Evolutionary conservation across 805 yeast genomes (phyloP), one percentile per base, ranked within the genome.

Genomic region (Candida wancherniae): DNA sequence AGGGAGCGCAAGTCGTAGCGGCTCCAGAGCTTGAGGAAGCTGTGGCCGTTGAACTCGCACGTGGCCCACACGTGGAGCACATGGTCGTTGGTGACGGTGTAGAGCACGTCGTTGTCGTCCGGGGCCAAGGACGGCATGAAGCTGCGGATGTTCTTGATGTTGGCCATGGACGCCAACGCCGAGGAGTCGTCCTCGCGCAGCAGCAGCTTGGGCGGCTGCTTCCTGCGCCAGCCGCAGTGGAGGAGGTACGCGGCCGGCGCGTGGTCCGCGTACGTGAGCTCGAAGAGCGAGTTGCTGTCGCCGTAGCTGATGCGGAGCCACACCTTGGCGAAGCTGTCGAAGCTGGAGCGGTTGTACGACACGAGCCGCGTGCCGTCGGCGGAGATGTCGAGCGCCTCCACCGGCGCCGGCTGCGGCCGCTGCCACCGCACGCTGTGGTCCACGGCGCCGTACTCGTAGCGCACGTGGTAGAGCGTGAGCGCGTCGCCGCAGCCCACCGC

Each of bases 281-380:
- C 92, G 51, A 85, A 86, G 5, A 79, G 68, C 22, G 75, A 69
- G 20, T 57, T 52, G 27, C 52, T 55, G 15, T 73, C 76, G 16
- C 82, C 86, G 47, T 77, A 84, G 6, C 81, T 71, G 6, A 77
- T 65, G 29, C 96, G 62, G 32, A 77, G 68, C 95, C 95, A 88
- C 2, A 85, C 64, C 49, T 84, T 85, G 17, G 84, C 77, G 9
- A 82, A 61, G 20, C 66, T 64, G 51, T 85, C 95, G 50, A 69
- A 73, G 23, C 61, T 62, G 0, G 83, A 78, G 22, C 73, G 67
- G 28, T 80, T 70, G 6, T 40, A 40, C n/a, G 87, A 82, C 14
- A 58, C 45, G 13, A 87, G 74, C 25, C 78, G 64, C 30, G 71
- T 69, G 0, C 86, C 74, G 41, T 83, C 82, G n/a, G 73, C 75